These are phyloP conservation scores for Albizia julibrissin DNA, from an alignment of 306 rosid genomes.

Conservation along the genomic window DNA sequence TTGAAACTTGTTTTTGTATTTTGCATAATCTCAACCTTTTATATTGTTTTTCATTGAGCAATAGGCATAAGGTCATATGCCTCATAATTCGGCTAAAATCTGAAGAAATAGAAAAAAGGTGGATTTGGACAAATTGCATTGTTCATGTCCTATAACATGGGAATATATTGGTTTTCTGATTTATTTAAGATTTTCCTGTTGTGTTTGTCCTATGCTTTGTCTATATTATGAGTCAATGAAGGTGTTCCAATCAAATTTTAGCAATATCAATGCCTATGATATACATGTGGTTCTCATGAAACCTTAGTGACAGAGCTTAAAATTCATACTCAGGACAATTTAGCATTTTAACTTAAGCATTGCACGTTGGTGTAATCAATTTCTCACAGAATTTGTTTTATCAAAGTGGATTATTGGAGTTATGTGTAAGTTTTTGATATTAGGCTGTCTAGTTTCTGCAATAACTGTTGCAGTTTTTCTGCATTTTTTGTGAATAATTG, in stretches of 20 bases:
- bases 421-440: slow-evolving; percentile 13
- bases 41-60: slow-evolving; percentile 10
- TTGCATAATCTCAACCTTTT: neutral
- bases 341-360: slow-evolving; percentile 26
- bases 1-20: neutral
- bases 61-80: neutral
- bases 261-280: slow-evolving; percentile 15
- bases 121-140: neutral
- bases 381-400: slow-evolving; percentile 27
- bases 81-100: neutral
- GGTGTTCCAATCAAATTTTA: neutral
- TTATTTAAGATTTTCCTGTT: neutral
- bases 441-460: slow-evolving; percentile 23
- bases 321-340: slow-evolving; percentile 13
- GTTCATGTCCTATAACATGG: neutral
- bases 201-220: neutral
- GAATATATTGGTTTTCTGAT: neutral
- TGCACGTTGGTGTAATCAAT: slow-evolving; percentile 21
- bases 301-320: slow-evolving; percentile 1
- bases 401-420: slow-evolving; percentile 24
- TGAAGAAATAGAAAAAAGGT: neutral
- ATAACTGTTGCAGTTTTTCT: slow-evolving; percentile 21
- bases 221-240: slow-evolving; percentile 8
- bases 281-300: neutral
- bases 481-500: slow-evolving; percentile 33